Conservation (phyloP, 2,329 filamentous ascomycete genomes). For the Ophiosphaerella herpotricha region DNA sequence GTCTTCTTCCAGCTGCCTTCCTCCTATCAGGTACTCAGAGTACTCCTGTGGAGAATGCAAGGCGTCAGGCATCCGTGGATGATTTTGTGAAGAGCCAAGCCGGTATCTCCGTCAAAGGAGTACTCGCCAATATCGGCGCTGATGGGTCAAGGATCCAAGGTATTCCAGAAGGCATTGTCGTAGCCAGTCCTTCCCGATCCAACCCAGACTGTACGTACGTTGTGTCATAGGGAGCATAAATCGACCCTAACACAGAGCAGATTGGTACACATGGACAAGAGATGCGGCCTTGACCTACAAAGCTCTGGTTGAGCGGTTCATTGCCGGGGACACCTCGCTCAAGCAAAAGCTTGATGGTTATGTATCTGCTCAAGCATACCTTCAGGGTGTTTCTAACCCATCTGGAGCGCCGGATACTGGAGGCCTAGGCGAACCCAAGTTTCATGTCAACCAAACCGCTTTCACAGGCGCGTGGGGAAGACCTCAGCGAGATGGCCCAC, state of each 20-base stretch:
- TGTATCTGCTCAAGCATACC: constrained; percentile 66
- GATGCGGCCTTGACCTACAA: constrained; percentile 75
- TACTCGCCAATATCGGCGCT: constrained; percentile 61
- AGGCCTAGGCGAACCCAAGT: constrained; percentile 75
- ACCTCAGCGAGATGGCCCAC: constrained; percentile 79
- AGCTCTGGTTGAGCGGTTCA: constrained; percentile 68
- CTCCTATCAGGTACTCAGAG: constrained; percentile 10
- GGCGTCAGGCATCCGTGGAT: constrained; percentile 19
- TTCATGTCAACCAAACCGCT: constrained; percentile 64
- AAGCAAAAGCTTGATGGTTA: constrained; percentile 69
- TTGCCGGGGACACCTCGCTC: constrained; percentile 61
- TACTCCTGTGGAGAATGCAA: constrained; percentile 10
- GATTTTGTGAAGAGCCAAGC: constrained; percentile 52
- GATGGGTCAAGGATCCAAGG: constrained; percentile 55
- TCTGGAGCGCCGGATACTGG: constrained; percentile 60
- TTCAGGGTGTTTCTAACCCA: constrained; percentile 71
- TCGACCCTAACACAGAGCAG: constrained; percentile 46
- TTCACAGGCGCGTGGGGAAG: constrained; percentile 75
- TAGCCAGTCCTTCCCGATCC: constrained; percentile 60
- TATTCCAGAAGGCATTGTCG: constrained; percentile 56
- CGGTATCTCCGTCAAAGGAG: constrained; percentile 55
- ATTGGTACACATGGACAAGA: constrained; percentile 80
- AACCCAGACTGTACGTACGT: constrained; percentile 56
- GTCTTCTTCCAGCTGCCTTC: constrained; percentile 18
- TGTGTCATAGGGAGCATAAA: not conserved